phyloP scores from a whole-genome alignment of 768 basidiomycete species.

The Psilocybe sp. region DNA sequence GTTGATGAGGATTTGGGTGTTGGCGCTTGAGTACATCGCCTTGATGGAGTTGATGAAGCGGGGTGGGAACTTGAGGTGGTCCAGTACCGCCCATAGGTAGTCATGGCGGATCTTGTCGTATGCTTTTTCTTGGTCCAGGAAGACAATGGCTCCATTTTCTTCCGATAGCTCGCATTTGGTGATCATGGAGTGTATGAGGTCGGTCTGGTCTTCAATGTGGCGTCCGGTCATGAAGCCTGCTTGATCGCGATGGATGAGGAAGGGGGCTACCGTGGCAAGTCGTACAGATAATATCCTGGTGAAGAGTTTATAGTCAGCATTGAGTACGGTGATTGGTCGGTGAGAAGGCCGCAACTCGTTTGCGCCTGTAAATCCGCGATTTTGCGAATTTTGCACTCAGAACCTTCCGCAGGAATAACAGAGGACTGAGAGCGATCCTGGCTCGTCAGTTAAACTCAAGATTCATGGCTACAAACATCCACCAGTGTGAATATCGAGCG shows the following conservation, averaged over 20 bases:
- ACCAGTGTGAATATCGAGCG: too few relatives aligned
- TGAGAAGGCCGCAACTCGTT: too few relatives aligned
- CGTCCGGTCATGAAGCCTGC: constrained; percentile 35
- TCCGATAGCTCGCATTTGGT: constrained; percentile 7
- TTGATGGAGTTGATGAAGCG: constrained; percentile 26
- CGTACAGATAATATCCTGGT: constrained; percentile 22
- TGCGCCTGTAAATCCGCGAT: too few relatives aligned
- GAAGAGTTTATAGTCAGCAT: constrained; percentile 34
- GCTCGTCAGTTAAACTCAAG: too few relatives aligned
- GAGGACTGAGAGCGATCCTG: too few relatives aligned
- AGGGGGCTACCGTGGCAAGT: constrained; percentile 12
- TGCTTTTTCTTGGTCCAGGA: too few relatives aligned
- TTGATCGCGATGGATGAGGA: constrained; percentile 26
- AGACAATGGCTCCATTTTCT: background rate
- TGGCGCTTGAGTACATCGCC: constrained; percentile 25
- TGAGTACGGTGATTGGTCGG: constrained; percentile 34
- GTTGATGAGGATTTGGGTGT: constrained; percentile 31
- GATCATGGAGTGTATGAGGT: constrained; percentile 24
- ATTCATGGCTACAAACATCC: too few relatives aligned
- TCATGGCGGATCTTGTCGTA: too few relatives aligned
- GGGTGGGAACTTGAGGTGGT: constrained; percentile 18
- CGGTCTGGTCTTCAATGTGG: constrained; percentile 29
- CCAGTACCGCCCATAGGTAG: too few relatives aligned
- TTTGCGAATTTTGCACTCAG: too few relatives aligned
- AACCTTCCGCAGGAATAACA: too few relatives aligned